These are phyloP conservation scores for Butyriboletus loyo DNA, from an alignment of 768 basidiomycete species.

Conservation along the genomic window DNA sequence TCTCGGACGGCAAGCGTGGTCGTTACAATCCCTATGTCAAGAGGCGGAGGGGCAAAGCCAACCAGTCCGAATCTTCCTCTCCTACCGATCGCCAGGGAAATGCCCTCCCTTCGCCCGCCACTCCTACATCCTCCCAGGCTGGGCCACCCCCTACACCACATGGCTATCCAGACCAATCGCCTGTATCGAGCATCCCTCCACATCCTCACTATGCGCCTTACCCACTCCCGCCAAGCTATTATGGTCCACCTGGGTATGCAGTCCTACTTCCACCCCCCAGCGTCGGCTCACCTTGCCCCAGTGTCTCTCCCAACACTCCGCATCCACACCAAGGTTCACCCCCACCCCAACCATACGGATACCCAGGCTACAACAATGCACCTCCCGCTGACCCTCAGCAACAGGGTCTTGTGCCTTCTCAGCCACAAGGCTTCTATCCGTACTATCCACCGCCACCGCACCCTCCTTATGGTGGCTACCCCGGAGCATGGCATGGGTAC, in stretches of 20 bases:
- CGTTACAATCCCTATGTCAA: conserved; percentile 48
- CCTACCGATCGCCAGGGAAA: conserved; percentile 28
- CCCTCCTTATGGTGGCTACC: conserved; percentile 30
- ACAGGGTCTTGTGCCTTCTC: conserved; percentile 17
- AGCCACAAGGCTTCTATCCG: conserved; percentile 27
- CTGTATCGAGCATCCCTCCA: conserved; percentile 23
- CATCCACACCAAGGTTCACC: conserved; percentile 23
- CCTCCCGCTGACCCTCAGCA: conserved; percentile 27
- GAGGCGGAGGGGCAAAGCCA: conserved; percentile 37
- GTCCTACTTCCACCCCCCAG: not conserved
- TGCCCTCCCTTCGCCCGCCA: conserved; percentile 28
- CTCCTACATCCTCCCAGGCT: conserved; percentile 27
- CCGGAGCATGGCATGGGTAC: conserved; percentile 28
- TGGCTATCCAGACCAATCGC: conserved; percentile 28
- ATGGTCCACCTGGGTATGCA: conserved; percentile 28
- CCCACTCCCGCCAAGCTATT: conserved; percentile 32
- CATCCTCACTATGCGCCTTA: conserved; percentile 34
- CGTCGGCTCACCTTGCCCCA: conserved; percentile 15
- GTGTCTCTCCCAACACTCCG: conserved; percentile 19
- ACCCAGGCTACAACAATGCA: conserved; percentile 20
- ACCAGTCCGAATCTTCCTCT: conserved; percentile 27
- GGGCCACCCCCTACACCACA: conserved; percentile 23
- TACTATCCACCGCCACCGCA: conserved; percentile 33
- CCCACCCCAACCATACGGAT: conserved; percentile 21
- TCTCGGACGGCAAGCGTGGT: conserved; percentile 43